Evolutionary conservation across 2,329 filamentous ascomycete genomes (phyloP).

Genomic region (Aureobasidium sp.): DNA sequence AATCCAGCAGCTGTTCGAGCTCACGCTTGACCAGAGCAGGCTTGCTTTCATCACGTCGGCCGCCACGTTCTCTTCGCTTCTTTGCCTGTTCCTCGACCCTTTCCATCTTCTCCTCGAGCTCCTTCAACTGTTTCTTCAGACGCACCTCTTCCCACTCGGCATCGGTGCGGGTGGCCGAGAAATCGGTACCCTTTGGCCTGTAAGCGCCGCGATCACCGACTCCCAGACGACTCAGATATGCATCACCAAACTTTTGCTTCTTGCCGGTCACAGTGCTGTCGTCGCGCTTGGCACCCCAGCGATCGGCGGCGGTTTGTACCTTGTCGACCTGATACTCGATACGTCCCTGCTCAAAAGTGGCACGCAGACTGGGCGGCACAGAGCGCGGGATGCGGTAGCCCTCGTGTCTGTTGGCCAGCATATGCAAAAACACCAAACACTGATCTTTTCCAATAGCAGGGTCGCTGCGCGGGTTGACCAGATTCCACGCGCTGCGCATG

Average conservation of each 20-base stretch:
- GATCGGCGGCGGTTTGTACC: conserved; percentile 53
- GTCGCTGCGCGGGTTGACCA: conserved; percentile 84
- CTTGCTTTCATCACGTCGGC: conserved; percentile 64
- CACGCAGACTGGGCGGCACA: conserved; percentile 82
- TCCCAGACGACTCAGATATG: conserved; percentile 86
- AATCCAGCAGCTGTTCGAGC: conserved; percentile 87
- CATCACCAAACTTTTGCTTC: conserved; percentile 96
- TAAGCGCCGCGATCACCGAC: conserved; percentile 68
- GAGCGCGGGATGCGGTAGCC: conserved; percentile 88
- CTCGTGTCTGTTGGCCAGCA: conserved; percentile 91
- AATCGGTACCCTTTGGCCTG: conserved; percentile 81
- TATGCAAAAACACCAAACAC: conserved; percentile 87
- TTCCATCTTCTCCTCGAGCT: conserved; percentile 81
- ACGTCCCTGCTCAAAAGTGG: conserved; percentile 89
- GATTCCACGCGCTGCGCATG: conserved; percentile 88
- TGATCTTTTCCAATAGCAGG: conserved; percentile 90
- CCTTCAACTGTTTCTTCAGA: conserved; percentile 82
- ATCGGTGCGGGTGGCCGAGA: conserved; percentile 74
- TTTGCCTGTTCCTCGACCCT: conserved; percentile 67
- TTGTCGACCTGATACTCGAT: conserved; percentile 94
- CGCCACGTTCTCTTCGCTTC: conserved; percentile 36
- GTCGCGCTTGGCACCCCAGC: conserved; percentile 73
- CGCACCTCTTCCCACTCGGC: conserved; percentile 96
- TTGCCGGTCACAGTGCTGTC: conserved; percentile 76
- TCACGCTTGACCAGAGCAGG: conserved; percentile 91